Conservation (phyloP, 345 rosid genomes). For the Eucalyptus caleyi region DNA sequence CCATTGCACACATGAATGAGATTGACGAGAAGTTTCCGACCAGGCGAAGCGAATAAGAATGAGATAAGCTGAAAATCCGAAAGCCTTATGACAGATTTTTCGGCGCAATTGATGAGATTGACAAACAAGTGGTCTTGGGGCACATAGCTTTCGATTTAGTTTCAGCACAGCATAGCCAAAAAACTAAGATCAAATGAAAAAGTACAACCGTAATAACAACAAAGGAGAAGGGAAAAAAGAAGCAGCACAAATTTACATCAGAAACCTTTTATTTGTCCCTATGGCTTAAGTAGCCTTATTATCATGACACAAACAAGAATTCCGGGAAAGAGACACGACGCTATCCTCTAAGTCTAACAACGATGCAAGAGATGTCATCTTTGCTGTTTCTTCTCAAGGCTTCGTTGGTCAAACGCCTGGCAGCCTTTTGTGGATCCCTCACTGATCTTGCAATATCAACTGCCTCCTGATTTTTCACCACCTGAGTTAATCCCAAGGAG, state of each 20-base stretch:
- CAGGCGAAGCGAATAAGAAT: not conserved
- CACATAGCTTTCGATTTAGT: not conserved
- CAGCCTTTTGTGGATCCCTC: conserved; percentile 40
- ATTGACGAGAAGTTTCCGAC: not conserved
- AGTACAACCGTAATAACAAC: not conserved
- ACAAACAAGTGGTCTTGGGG: not conserved
- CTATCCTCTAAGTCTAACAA: conserved; percentile 31
- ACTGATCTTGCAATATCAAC: conserved; percentile 34
- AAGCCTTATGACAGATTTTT: not conserved
- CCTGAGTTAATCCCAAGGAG: conserved; percentile 8
- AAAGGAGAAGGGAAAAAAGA: not conserved
- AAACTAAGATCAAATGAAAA: not conserved
- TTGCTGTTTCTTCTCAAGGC: conserved; percentile 42
- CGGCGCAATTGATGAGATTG: not conserved
- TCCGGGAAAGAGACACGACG: not conserved
- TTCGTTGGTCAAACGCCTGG: conserved; percentile 27
- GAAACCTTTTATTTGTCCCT: not conserved
- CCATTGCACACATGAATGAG: not conserved
- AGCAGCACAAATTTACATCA: not conserved
- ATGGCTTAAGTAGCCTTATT: not conserved
- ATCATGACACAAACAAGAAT: not conserved
- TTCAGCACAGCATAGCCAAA: not conserved
- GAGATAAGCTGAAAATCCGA: not conserved
- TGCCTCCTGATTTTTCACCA: conserved; percentile 48
- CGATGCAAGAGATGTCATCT: conserved; percentile 63